These are phyloP conservation scores for Eimeria tenella DNA, from an alignment of 169 alveolate species.

Conservation along the genomic window DNA sequence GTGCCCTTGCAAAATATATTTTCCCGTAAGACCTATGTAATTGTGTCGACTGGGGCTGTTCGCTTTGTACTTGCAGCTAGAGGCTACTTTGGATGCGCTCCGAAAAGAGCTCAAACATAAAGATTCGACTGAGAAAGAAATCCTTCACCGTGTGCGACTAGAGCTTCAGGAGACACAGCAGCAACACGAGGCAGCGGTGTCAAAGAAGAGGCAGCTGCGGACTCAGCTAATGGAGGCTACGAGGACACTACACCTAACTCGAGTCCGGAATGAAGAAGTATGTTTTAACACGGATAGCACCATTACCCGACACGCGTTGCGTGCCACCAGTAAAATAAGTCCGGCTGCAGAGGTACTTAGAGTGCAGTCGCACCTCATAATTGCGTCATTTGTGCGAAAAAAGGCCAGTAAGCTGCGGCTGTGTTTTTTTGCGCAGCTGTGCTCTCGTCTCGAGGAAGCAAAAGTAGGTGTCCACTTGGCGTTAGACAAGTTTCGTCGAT, in stretches of 20 bases:
- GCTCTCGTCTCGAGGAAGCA: constrained; percentile 55
- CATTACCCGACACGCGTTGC: too few species aligned
- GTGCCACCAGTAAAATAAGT: too few species aligned
- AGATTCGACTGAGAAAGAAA: constrained; percentile 20
- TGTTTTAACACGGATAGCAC: neutral
- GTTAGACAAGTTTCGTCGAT: too few species aligned
- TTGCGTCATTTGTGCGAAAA: too few species aligned
- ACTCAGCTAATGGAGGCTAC: constrained; percentile 60
- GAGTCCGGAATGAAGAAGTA: constrained; percentile 65
- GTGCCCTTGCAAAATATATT: too few species aligned
- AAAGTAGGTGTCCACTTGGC: neutral
- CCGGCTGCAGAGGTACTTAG: too few species aligned
- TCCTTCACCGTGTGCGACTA: neutral
- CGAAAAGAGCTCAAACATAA: constrained; percentile 34
- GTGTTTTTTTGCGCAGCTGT: neutral
- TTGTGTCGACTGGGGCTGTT: neutral
- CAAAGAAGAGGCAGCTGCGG: constrained; percentile 53
- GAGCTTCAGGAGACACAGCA: constrained; percentile 30
- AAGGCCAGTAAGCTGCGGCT: too few species aligned
- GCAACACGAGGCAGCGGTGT: constrained; percentile 50
- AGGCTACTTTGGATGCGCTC: constrained; percentile 51
- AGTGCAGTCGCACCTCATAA: too few species aligned
- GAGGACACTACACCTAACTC: constrained; percentile 39
- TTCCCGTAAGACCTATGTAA: too few species aligned
- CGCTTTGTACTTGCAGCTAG: constrained; percentile 42